Evolutionary conservation across 2,329 filamentous ascomycete species (phyloP).

Genomic region (Microdochium nivale): DNA sequence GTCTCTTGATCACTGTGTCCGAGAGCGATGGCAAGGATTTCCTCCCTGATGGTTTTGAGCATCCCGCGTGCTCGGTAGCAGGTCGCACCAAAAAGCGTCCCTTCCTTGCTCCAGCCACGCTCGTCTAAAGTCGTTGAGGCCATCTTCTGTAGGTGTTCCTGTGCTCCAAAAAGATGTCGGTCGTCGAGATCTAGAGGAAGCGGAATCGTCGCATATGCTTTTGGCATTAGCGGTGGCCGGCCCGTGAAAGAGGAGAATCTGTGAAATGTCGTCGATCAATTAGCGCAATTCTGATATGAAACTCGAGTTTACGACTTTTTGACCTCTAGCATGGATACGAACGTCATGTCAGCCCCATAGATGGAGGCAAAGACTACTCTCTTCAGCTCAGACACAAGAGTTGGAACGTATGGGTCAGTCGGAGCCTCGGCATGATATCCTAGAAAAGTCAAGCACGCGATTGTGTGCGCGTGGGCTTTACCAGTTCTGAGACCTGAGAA

Average conservation of each 20-base stretch:
- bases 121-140: conserved; percentile 3
- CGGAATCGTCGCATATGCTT: conserved; percentile 26
- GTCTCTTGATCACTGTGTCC: conserved; percentile 21
- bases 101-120: conserved; percentile 24
- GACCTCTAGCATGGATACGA: no score
- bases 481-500: conserved; percentile 15
- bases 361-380: conserved; percentile 21
- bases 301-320: no score
- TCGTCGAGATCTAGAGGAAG: conserved; percentile 29
- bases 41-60: conserved; percentile 43
- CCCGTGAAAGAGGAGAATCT: conserved; percentile 23
- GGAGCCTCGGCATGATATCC: conserved; percentile 38
- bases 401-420: conserved; percentile 9
- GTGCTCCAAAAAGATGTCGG: conserved; percentile 18
- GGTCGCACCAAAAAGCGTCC: conserved; percentile 19
- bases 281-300: no score
- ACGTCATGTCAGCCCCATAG: background rate
- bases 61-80: conserved; percentile 18
- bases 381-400: conserved; percentile 15
- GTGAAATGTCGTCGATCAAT: no score
- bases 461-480: conserved; percentile 13
- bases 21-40: conserved; percentile 49
- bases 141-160: background rate
- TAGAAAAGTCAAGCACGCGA: conserved; percentile 32
- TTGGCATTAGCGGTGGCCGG: conserved; percentile 27